A percentile compares a stretch with the other conserved stretches of the same genome.
Evolutionary conservation across 148 eudicot genomes (phyloP).

Genomic region (Hydrangea macrophylla): DNA sequence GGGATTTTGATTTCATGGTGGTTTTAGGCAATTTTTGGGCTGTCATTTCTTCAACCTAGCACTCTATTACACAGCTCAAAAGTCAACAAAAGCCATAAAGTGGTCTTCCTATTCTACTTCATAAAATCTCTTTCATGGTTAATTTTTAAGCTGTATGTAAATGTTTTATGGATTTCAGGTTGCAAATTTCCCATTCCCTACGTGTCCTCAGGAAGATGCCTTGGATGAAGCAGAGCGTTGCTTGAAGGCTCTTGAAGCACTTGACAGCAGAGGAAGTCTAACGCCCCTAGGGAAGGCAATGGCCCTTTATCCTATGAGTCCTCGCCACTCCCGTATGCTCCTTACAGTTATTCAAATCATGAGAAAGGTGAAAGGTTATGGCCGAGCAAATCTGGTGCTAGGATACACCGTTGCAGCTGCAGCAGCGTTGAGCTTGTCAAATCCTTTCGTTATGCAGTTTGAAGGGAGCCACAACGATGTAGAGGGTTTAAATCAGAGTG

Average conservation of each 20-base stretch:
- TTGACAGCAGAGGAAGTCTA: constrained; percentile 59
- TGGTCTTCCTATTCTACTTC: not conserved
- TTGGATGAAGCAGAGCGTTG: constrained; percentile 67
- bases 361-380: constrained; percentile 32
- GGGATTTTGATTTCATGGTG: not conserved
- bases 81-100: not conserved
- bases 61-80: not conserved
- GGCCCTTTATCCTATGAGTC: constrained; percentile 88
- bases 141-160: not conserved
- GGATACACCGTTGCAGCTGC: constrained; percentile 81
- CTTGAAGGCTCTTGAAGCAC: constrained; percentile 80
- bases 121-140: not conserved
- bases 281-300: constrained; percentile 83
- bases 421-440: constrained; percentile 74
- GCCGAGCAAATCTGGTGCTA: constrained; percentile 52
- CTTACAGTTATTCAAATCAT: constrained; percentile 70
- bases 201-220: constrained; percentile 65
- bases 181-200: constrained; percentile 84
- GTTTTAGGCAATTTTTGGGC: not conserved
- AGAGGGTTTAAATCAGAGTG: constrained; percentile 26
- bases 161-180: constrained; percentile 42
- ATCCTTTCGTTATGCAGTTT: constrained; percentile 64
- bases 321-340: constrained; percentile 93
- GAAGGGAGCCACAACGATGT: constrained; percentile 34
- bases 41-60: not conserved